Percentiles rank a stretch among this genome's conserved stretches.
These are phyloP conservation scores for Trichoderma gamsii DNA, from an alignment of 495 filamentous ascomycete genomes.

Conservation along the genomic window DNA sequence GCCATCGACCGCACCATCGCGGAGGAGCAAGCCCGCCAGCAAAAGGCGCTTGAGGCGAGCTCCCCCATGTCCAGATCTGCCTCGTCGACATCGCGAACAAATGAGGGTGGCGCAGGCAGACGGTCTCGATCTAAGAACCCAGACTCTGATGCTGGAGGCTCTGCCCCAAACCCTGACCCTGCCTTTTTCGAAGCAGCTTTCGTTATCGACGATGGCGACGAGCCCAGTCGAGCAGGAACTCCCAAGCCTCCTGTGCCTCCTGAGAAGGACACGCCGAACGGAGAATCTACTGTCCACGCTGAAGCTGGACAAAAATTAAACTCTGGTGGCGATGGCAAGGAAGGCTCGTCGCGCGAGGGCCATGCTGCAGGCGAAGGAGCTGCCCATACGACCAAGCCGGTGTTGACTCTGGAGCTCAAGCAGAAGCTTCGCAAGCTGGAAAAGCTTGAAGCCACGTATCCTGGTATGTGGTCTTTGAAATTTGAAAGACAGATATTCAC, in stretches of 20 bases:
- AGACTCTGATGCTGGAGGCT: constrained; percentile 42
- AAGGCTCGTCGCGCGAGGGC: constrained; percentile 4
- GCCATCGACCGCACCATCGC: constrained; percentile 80
- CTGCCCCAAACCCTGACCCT: constrained; percentile 59
- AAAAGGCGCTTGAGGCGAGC: constrained; percentile 30
- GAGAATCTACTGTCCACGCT: constrained; percentile 29
- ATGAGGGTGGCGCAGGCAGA: constrained; percentile 28
- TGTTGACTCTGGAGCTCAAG: constrained; percentile 68
- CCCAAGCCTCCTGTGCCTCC: constrained; percentile 38
- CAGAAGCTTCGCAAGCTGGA: constrained; percentile 69
- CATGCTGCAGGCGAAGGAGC: background rate
- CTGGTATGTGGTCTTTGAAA: constrained; percentile 48
- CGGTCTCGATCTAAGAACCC: constrained; percentile 43
- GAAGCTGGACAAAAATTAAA: constrained; percentile 18
- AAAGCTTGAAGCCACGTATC: constrained; percentile 79
- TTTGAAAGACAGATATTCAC: no score
- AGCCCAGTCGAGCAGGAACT: constrained; percentile 48
- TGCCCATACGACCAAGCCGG: constrained; percentile 26
- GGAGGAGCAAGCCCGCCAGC: constrained; percentile 78
- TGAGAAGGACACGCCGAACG: constrained; percentile 22
- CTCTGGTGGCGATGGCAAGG: background rate
- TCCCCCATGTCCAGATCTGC: constrained; percentile 35
- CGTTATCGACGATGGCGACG: constrained; percentile 68
- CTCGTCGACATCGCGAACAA: constrained; percentile 39
- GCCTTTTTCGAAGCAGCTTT: constrained; percentile 79